A percentile compares a stretch with the other conserved stretches of the same genome.
Evolutionary conservation across 371 early-diverging fungal species (phyloP).

Genomic region (Lichtheimia hyalospora): DNA sequence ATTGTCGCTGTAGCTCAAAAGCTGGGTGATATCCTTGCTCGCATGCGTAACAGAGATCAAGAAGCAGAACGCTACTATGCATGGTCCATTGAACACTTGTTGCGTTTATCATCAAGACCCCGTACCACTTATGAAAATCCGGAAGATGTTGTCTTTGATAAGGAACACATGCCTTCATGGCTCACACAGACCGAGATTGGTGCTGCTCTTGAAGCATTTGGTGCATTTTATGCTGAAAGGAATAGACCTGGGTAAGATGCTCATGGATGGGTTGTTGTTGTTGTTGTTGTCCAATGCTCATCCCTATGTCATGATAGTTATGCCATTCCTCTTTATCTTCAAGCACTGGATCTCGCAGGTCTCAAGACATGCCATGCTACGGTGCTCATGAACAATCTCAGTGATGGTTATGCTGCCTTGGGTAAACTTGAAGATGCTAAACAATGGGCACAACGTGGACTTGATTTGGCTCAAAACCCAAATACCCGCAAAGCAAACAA

Average conservation of each 20-base stretch:
- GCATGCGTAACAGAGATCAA: conserved; percentile 41
- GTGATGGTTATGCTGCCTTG: conserved; percentile 57
- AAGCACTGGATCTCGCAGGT: conserved; percentile 48
- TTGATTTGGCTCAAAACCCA: conserved; percentile 53
- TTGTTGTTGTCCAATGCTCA: no score
- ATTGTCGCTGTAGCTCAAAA: conserved; percentile 60
- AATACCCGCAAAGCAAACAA: conserved; percentile 43
- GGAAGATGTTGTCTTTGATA: conserved; percentile 39
- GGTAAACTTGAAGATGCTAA: conserved; percentile 56
- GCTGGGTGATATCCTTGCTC: conserved; percentile 54
- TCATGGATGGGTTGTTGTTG: background rate
- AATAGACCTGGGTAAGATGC: conserved; percentile 51
- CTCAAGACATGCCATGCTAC: conserved; percentile 46
- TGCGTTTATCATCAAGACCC: conserved; percentile 26
- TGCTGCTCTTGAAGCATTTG: conserved; percentile 59
- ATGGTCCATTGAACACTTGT: conserved; percentile 63
- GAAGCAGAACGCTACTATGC: conserved; percentile 64
- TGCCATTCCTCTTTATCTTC: conserved; percentile 61
- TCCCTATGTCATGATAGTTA: no score
- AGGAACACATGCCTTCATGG: conserved; percentile 63
- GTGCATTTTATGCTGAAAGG: conserved; percentile 54
- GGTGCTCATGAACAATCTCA: conserved; percentile 61
- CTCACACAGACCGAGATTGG: conserved; percentile 59
- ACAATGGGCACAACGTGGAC: conserved; percentile 60
- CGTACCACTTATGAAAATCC: conserved; percentile 33